Base-by-base conservation (phyloP, 208 protist genomes). In the Phytomonas francai region DNA sequence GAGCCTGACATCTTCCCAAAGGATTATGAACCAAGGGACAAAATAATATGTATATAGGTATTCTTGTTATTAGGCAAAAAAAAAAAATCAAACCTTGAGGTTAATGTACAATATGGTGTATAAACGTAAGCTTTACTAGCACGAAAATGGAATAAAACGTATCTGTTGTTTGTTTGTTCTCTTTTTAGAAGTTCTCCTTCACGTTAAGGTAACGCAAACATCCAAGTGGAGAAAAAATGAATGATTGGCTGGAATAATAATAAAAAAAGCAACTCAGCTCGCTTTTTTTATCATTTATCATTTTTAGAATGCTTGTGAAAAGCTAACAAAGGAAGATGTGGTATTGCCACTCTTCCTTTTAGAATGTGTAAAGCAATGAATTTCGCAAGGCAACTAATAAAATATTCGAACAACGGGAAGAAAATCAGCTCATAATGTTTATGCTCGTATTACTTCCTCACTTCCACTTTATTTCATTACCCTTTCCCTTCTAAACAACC, bases 151-250 rank as follows among this genome's bases (percentile, higher is more conserved):
- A 49, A 59, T 42, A 61, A 45, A 49, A 63, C 22, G 36, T 70
- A 31, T 65, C 16, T 54, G 25, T 54, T n/a, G 16, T 51, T 71
- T 34, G 22, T 65, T 58, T 68, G 12, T 58, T 70, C 60, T 54
- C 65, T 70, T 7, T 70, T 70, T 56, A 65, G 25, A 25, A 54
- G 32, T 12, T 64, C 54, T 66, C 25, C 6, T 45, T 14, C n/a
- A 49, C 27, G 16, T 6, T 49, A 28, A 29, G 57, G n/a, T 42
- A 27, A 63, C 14, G 2, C 8, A 56, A 34, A 31, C 42, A 36
- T n/a, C 51, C 19, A 30, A 28, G 45, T 0, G 60, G 2, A 39
- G 19, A 54, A 4, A 65, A 39, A 58, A 19, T 4, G 22, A 22
- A 58, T 30, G 59, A 59, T 0, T 36, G 59, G 60, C 1, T 5